Percentiles rank a stretch among this genome's conserved stretches.
phyloP scores from a whole-genome alignment of 108 stramenopile genomes.

The Hondaea fermentalgiana region DNA sequence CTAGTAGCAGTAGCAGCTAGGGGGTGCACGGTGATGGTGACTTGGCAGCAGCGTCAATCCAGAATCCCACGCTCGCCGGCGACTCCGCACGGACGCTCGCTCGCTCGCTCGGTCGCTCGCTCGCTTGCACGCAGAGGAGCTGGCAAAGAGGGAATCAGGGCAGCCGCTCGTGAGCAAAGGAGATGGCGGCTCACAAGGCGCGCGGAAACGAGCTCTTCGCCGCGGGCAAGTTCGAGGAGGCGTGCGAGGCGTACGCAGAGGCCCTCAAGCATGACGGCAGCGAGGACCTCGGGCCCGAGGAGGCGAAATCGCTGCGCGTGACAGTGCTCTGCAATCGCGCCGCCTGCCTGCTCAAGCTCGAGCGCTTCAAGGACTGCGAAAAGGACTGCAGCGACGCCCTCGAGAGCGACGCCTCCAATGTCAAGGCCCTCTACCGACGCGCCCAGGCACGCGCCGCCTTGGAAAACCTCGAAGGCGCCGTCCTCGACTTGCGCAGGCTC shows the following conservation, averaged over 20 bases:
- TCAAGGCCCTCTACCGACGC: constrained; percentile 30
- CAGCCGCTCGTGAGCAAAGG: too few species aligned
- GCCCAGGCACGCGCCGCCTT: constrained; percentile 6
- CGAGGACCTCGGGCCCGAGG: background rate
- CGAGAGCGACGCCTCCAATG: constrained; percentile 19
- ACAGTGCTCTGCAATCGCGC: constrained; percentile 25
- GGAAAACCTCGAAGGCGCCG: background rate
- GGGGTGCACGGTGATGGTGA: too few species aligned
- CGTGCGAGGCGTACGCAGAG: background rate
- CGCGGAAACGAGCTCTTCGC: constrained; percentile 20
- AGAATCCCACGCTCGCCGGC: too few species aligned
- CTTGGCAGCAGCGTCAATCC: too few species aligned
- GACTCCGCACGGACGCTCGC: too few species aligned
- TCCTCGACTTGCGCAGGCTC: background rate
- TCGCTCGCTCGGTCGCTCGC: too few species aligned
- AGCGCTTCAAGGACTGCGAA: background rate
- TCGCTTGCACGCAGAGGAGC: too few species aligned
- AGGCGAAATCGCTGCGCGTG: background rate
- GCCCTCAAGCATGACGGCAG: background rate
- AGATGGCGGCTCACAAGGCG: background rate
- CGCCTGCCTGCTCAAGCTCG: background rate
- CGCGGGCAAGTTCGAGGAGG: background rate
- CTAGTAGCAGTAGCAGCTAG: too few species aligned
- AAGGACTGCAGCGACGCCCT: constrained; percentile 16
- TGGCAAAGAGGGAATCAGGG: too few species aligned